Conservation (phyloP, 2,329 filamentous ascomycete species). For the Colletotrichum truncatum region DNA sequence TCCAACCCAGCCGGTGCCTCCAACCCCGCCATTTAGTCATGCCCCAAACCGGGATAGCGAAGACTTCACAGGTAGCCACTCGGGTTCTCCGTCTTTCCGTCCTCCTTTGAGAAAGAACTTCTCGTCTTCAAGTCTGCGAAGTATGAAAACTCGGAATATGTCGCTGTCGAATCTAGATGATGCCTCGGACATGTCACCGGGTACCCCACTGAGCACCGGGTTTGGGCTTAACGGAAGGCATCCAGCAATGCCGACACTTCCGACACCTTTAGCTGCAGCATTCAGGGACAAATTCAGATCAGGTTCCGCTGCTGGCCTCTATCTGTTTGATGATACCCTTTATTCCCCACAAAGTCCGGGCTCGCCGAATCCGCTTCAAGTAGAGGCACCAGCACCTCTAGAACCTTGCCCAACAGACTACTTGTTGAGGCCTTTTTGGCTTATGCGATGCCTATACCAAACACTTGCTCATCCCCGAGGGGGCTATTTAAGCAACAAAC, state of each 20-base stretch:
- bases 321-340: conserved; percentile 86
- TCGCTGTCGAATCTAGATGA: conserved; percentile 71
- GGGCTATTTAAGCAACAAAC: conserved; percentile 88
- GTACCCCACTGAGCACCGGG: conserved; percentile 76
- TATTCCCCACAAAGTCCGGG: conserved; percentile 73
- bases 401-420: conserved; percentile 92
- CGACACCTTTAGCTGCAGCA: conserved; percentile 72
- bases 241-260: conserved; percentile 68
- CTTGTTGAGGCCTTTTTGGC: conserved; percentile 94
- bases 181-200: conserved; percentile 73
- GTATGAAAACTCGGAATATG: conserved; percentile 78
- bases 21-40: conserved; percentile 38
- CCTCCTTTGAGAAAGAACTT: conserved; percentile 71
- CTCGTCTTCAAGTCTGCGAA: conserved; percentile 75
- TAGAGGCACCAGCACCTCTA: conserved; percentile 78
- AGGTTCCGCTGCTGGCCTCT: conserved; percentile 72
- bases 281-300: conserved; percentile 68
- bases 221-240: conserved; percentile 63
- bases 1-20: conserved; percentile 28
- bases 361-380: conserved; percentile 69
- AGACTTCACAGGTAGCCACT: conserved; percentile 49
- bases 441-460: conserved; percentile 94
- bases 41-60: conserved; percentile 44
- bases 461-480: conserved; percentile 91
- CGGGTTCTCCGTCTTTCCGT: conserved; percentile 62